Evolutionary conservation across 179 eudicot species (phyloP).

Genomic region (Silene vulgaris): DNA sequence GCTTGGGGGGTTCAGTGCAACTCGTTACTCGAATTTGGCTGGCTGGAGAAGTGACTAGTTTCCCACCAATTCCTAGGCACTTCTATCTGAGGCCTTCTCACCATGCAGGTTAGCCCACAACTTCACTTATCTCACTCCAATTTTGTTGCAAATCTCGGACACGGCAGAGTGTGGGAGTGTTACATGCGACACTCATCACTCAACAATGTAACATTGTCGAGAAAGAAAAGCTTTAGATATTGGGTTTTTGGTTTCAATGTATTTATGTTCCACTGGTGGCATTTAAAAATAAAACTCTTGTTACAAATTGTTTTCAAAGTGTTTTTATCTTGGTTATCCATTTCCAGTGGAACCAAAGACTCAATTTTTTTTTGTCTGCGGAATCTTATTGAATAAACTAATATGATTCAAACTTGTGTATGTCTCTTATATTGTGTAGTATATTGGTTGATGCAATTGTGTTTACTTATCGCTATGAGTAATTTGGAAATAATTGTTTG

Average conservation of each 20-base stretch:
- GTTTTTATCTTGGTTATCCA: too few relatives aligned
- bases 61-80: not conserved
- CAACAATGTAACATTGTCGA: not conserved
- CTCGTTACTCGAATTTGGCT: not conserved
- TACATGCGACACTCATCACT: not conserved
- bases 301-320: not conserved
- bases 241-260: conserved; percentile 6
- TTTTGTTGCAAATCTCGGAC: not conserved
- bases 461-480: not conserved
- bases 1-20: not conserved
- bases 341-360: too few relatives aligned
- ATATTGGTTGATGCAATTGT: not conserved
- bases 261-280: not conserved
- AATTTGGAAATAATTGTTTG: not conserved
- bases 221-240: too few relatives aligned
- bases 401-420: too few relatives aligned
- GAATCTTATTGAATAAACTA: too few relatives aligned
- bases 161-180: too few relatives aligned
- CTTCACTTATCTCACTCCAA: not conserved
- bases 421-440: not conserved
- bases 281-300: not conserved
- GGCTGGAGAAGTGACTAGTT: conserved; percentile 21
- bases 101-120: conserved; percentile 21
- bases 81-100: not conserved
- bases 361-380: too few relatives aligned